A percentile compares a stretch with the other conserved stretches of the same genome.
These are phyloP conservation scores for Incumbomyces lentus DNA, from an alignment of 2,329 filamentous ascomycete genomes.

Conservation along the genomic window DNA sequence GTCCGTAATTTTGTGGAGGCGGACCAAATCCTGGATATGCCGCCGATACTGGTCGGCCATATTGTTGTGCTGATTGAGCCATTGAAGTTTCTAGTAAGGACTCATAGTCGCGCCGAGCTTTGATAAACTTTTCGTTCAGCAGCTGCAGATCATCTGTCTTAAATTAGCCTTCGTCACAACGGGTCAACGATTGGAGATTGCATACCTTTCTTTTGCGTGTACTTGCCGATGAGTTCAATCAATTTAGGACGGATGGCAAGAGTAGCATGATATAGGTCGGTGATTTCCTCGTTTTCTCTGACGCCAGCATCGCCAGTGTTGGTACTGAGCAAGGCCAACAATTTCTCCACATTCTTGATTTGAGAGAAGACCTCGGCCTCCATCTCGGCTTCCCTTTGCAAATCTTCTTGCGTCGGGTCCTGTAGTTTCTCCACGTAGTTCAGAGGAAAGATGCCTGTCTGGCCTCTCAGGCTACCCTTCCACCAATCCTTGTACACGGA, in stretches of 20 bases:
- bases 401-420: constrained; percentile 85
- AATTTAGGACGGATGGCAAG: constrained; percentile 89
- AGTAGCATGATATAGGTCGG: constrained; percentile 79
- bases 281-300: constrained; percentile 95
- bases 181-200: background rate
- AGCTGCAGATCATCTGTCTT: constrained; percentile 86
- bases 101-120: constrained; percentile 93
- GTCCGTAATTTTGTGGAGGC: constrained; percentile 25
- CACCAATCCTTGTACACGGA: constrained; percentile 99
- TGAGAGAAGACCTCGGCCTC: constrained; percentile 70
- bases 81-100: constrained; percentile 91
- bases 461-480: constrained; percentile 87
- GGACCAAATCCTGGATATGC: constrained; percentile 32
- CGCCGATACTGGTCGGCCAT: constrained; percentile 20
- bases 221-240: constrained; percentile 96
- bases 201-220: constrained; percentile 94
- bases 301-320: constrained; percentile 68
- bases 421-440: constrained; percentile 98
- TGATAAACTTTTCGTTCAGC: constrained; percentile 98
- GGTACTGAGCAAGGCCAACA: constrained; percentile 83
- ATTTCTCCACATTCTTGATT: constrained; percentile 66
- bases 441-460: constrained; percentile 94
- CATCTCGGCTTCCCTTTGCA: constrained; percentile 93
- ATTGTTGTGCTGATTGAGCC: constrained; percentile 71
- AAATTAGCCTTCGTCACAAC: constrained; percentile 20